Base-by-base conservation (phyloP, 768 basidiomycete genomes). In the Trametes gibbosa region DNA sequence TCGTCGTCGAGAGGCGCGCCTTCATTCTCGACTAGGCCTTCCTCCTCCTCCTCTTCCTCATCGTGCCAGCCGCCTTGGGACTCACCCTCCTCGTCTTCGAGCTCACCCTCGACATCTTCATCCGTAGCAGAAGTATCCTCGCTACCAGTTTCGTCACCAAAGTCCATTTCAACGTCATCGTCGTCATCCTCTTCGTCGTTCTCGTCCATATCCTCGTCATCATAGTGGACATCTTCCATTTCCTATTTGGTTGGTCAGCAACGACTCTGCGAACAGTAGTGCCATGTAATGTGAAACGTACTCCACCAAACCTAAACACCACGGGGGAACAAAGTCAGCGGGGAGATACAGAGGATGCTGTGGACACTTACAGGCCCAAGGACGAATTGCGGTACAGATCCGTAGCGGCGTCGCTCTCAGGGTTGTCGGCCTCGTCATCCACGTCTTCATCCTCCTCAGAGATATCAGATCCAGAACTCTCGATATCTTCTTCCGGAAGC, bases 301-400 rank as follows among this genome's bases (percentile, higher is more conserved):
- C 92, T 40, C 92, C 92, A 68, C 84, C 87, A 70, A 87, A 94
- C 75, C 82, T 83, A 60, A 27, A 29, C 37, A 21, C 5, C 46
- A 27, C 10, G 34, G 61, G 46, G 50, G 25, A 50, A 53, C 19
- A 42, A 41, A 56, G 53, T 27, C 5, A 29, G 4, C 13, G 45
- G 27, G 16, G 29, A 8, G 6, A 13, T 35, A n/a, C n/a, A 23
- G 42, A 21, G 9, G 13, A 17, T 8, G 42, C 27, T 13, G 19
- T 29, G 5, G n/a, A 46, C 13, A 78, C 85, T 64, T 67, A 87
- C 95, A 98, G 95, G 62, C 95, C 97, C 37, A 99, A 81, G 10
- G 97, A 92, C 1, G 97, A 98, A 72, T 94, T 95, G 45, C 95
- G 88, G 74, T 98, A 98, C 19, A 98, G 76, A 73, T 98, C 94